Percentiles rank a stretch among this genome's conserved stretches.
Conservation (phyloP, 352 stramenopile genomes). For the Thalassiosira livingstoniorum region DNA sequence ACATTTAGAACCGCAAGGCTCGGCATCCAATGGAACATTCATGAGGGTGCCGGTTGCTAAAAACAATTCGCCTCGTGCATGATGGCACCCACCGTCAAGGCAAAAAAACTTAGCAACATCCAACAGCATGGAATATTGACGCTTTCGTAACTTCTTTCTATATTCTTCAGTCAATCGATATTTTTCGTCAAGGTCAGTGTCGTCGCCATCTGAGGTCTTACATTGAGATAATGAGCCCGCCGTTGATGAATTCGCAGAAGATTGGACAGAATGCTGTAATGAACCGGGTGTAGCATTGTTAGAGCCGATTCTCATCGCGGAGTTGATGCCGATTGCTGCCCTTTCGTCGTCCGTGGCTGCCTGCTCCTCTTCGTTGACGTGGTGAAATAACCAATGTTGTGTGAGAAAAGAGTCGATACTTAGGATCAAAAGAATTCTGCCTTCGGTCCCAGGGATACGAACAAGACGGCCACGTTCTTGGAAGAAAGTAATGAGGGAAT, state of each 20-base stretch:
- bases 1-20: neutral
- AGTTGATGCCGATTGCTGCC: neutral
- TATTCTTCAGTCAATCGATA: too few species aligned
- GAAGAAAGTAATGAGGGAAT: neutral
- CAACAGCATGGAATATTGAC: neutral
- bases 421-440: too few species aligned
- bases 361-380: neutral
- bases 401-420: too few species aligned
- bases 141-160: neutral
- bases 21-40: neutral
- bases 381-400: too few species aligned
- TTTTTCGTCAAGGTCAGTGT: too few species aligned
- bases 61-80: neutral
- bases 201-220: too few species aligned
- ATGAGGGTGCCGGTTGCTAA: neutral
- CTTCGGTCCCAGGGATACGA: too few species aligned
- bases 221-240: too few species aligned
- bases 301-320: neutral
- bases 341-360: neutral
- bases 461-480: neutral
- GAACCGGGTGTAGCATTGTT: neutral
- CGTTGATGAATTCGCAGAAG: too few species aligned
- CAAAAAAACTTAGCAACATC: neutral
- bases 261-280: too few species aligned
- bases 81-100: neutral